Evolutionary conservation across 495 filamentous ascomycete genomes (phyloP), one percentile per base, ranked within the genome.

Genomic region (Aspergillus sparsus): DNA sequence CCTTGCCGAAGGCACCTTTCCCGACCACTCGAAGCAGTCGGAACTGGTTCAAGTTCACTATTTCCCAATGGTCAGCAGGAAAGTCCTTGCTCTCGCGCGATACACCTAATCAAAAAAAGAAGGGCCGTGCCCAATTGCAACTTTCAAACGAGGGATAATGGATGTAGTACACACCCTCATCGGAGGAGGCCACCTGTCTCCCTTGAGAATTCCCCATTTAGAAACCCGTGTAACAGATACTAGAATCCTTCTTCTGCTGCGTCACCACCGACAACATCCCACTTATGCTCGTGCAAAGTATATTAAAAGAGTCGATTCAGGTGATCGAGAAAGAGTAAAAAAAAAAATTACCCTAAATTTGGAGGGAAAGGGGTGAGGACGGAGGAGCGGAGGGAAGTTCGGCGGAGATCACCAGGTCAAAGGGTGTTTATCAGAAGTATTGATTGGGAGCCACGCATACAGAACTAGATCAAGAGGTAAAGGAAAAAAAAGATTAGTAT

Each of bases 31-130:
- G 87, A 36, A 98, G 81, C 31, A 98, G 84, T 65, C 92, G 89
- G 71, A 98, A 98, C 71, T 98, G 95, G 67, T 97, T 97, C 65
- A 98, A 87, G 75, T 96, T 97, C 65, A 96, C 94, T 97, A 42
- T 32, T 13, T 27, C 42, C 46, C 58, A 15, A 33, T 37, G 41
- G 56, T 68, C 54, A 63, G 66, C 42, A 57, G 35, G 21, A 15
- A 47, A 53, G 53, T 13, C 16, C n/a, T 42, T 52, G n/a, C n/a
- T 9, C 27, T 31, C 21, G 21, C 21, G 21, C 21, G 21, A 27
- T 27, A 27, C 1, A 1, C 21, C 21, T 27, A 27, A 27, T 27
- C 21, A 59, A 65, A 33, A 66, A 64, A 37, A 59, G 32, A 45
- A 51, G 31, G 44, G 34, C 50, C 50, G n/a, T 47, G 16, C 15